Base-by-base conservation (phyloP, 768 basidiomycete species). In the Obba rivulosa region DNA sequence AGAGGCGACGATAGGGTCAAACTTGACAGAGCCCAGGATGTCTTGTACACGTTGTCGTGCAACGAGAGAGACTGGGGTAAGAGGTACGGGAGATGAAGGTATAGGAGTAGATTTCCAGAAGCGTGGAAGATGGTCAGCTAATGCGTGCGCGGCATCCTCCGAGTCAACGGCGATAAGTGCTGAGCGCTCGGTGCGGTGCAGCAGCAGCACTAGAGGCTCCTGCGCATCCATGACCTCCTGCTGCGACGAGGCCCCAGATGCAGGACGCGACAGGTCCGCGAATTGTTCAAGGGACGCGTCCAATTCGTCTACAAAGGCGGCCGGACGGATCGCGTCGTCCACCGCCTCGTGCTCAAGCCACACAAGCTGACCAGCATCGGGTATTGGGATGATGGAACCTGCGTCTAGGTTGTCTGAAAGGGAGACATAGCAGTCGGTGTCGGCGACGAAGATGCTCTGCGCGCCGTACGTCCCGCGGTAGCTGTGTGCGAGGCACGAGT, bases 71-170 rank as follows among this genome's bases (percentile, higher is more conserved):
- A 92, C 83, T 20, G 85, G 76, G 16, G 75, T 51, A 59, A 74
- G 76, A 0, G 75, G 41, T 3, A 74, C 55, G 9, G 85, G 80
- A 1, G 56, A 51, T 3, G 61, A 41, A 2, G 87, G 82, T 10
- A 93, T 66, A 1, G 80, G 69, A 14, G 78, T 78, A 8, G 85
- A 76, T 53, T 80, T 87, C 79, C 87, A 87, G 68, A 79, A 84
- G 13, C 71, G 74, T 1, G 88, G 91, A 52, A 92, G 69, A 18
- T 62, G 62, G 41, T 61, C 60, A 40, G 74, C 77, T 23, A 69
- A 62, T 4, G 61, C 62, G 0, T 60, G 55, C 28, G 69, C 66
- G 28, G 85, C 60, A 7, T 34, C n/a, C 21, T 24, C 49, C 8
- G 23, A 22, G 47, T 53, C 52, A 24, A 64, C 50, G 1, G 79